Conservation (phyloP, 225 moss, liverwort and hornwort species). For the Polytrichum formosum region DNA sequence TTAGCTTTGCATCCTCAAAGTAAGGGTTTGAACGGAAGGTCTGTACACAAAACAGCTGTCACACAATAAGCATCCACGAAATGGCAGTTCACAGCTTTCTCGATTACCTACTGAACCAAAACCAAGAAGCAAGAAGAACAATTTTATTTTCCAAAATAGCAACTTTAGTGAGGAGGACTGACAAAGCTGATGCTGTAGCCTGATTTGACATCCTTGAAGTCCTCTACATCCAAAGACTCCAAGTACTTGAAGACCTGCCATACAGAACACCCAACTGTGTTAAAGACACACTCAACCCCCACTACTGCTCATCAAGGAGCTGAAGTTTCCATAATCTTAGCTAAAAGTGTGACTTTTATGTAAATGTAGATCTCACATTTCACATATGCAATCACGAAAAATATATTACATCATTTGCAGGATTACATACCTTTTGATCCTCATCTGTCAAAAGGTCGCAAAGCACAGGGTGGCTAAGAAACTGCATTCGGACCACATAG, state of each 20-base stretch:
- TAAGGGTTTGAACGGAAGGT: constrained; percentile 84
- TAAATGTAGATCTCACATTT: too few species aligned
- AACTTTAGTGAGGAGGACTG: constrained; percentile 25
- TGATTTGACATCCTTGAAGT: constrained; percentile 99
- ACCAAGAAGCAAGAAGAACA: too few species aligned
- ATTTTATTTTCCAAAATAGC: not conserved
- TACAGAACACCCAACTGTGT: constrained; percentile 9
- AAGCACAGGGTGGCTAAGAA: constrained; percentile 93
- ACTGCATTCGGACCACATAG: constrained; percentile 51
- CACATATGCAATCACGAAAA: too few species aligned
- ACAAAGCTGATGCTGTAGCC: constrained; percentile 98
- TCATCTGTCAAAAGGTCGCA: constrained; percentile 90
- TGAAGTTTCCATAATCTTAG: too few species aligned
- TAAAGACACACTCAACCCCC: not conserved
- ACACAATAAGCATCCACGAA: not conserved
- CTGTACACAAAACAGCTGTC: constrained; percentile 31
- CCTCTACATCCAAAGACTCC: constrained; percentile 93
- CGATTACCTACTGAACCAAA: not conserved
- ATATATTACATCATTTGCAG: too few species aligned
- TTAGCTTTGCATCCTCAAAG: constrained; percentile 75
- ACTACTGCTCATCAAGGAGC: too few species aligned
- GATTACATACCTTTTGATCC: constrained; percentile 76
- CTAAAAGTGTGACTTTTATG: too few species aligned
- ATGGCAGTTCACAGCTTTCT: not conserved
- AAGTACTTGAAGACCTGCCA: constrained; percentile 93